phyloP scores from a whole-genome alignment of 2,329 filamentous ascomycete species.

The Aureobasidium zeae region DNA sequence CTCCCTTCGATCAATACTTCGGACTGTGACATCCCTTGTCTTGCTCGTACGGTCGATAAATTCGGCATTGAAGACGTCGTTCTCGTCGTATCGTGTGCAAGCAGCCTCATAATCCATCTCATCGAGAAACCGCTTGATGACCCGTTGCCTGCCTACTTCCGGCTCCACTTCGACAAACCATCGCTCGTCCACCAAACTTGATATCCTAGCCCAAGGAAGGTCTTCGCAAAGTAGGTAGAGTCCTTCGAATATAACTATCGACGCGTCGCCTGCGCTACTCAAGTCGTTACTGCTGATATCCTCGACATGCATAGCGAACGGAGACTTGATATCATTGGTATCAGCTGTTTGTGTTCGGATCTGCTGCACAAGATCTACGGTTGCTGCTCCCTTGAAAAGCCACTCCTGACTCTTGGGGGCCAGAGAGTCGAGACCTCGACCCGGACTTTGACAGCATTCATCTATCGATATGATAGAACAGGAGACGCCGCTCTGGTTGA shows the following conservation, averaged over 20 bases:
- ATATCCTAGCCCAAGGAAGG: constrained; percentile 3
- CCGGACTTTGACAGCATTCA: constrained; percentile 2
- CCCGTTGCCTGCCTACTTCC: not conserved
- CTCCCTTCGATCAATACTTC: not conserved
- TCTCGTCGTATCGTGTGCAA: constrained; percentile 9
- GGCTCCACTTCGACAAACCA: constrained; percentile 9
- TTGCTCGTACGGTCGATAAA: constrained; percentile 12
- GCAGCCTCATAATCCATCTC: constrained; percentile 9
- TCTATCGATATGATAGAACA: constrained; percentile 12
- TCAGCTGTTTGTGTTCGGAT: constrained; percentile 4
- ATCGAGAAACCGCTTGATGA: constrained; percentile 4
- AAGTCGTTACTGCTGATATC: not conserved
- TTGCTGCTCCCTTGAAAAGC: constrained; percentile 9
- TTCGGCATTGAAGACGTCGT: constrained; percentile 10
- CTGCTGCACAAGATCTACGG: constrained; percentile 9
- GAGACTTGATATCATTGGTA: constrained; percentile 5
- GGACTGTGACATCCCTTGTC: constrained; percentile 4
- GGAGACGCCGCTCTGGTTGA: constrained; percentile 12
- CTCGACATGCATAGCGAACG: constrained; percentile 5
- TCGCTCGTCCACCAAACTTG: not conserved
- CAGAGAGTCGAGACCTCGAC: constrained; percentile 1
- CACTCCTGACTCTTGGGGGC: constrained; percentile 2
- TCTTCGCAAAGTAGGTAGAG: constrained; percentile 13
- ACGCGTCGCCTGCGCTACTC: constrained; percentile 6
- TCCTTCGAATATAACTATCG: constrained; percentile 11